Evolutionary conservation across 257 asterid genomes (phyloP).

Genomic region (Euphrasia confusa): DNA sequence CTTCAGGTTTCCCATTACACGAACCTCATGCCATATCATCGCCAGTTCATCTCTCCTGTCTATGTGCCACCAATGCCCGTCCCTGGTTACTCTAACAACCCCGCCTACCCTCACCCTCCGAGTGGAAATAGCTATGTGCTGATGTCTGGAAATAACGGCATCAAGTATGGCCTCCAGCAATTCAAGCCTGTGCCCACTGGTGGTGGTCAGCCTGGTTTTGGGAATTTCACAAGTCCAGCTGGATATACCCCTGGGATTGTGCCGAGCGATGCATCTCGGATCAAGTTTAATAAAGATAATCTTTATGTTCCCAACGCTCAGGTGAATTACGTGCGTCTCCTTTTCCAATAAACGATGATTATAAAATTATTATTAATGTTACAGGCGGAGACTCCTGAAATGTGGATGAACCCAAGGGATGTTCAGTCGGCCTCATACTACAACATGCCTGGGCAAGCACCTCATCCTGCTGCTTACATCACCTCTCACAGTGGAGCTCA

Average conservation of each 20-base stretch:
- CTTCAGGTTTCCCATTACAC: conserved; percentile 75
- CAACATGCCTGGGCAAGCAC: conserved; percentile 82
- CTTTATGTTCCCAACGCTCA: no score
- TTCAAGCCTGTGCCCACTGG: conserved; percentile 76
- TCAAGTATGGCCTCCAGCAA: conserved; percentile 87
- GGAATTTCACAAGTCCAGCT: conserved; percentile 64
- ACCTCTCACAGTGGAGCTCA: conserved; percentile 71
- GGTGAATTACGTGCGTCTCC: conserved; percentile 8
- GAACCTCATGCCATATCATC: conserved; percentile 85
- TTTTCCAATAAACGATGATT: no score
- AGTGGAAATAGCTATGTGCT: conserved; percentile 73
- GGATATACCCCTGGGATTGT: conserved; percentile 85
- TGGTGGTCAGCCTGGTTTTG: conserved; percentile 70
- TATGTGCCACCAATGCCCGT: conserved; percentile 88
- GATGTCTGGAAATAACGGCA: conserved; percentile 84
- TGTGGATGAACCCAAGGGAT: conserved; percentile 91
- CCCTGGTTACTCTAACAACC: conserved; percentile 80
- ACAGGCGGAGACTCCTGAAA: conserved; percentile 92
- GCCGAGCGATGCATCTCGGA: conserved; percentile 75
- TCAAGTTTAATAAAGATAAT: conserved; percentile 78
- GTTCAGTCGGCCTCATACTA: conserved; percentile 65
- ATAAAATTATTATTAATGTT: no score
- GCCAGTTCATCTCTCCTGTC: conserved; percentile 70
- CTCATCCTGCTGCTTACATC: conserved; percentile 73
- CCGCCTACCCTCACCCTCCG: conserved; percentile 84